phyloP scores from a whole-genome alignment of 306 rosid genomes.

The Ochetophila trinervis region DNA sequence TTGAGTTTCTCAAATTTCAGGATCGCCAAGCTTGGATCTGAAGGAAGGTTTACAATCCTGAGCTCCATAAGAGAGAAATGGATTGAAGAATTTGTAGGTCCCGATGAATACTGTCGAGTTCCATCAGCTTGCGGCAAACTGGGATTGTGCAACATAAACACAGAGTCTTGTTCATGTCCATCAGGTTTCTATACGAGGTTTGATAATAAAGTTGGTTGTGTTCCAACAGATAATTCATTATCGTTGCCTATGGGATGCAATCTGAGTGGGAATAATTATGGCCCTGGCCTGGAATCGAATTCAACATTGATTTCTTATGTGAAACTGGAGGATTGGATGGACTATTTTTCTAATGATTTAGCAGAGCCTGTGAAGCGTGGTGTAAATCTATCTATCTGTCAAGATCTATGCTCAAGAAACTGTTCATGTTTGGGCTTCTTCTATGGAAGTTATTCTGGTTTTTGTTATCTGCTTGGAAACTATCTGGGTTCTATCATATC shows the following conservation, averaged over 20 bases:
- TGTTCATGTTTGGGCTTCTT: conserved; percentile 20
- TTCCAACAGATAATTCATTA: neutral
- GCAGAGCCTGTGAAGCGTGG: conserved; percentile 6
- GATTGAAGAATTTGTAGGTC: conserved; percentile 7
- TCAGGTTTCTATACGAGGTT: neutral
- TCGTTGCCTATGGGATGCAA: conserved; percentile 4
- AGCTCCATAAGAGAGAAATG: neutral
- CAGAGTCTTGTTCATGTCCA: conserved; percentile 6
- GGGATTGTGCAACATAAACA: neutral
- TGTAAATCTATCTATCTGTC: conserved; percentile 2
- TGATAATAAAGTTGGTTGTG: neutral
- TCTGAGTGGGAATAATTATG: neutral
- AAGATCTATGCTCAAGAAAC: conserved; percentile 11
- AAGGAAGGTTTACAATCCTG: neutral
- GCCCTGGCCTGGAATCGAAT: neutral
- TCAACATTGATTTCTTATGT: neutral
- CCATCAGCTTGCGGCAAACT: conserved; percentile 8
- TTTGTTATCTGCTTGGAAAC: conserved; percentile 9
- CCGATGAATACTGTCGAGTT: conserved; percentile 9
- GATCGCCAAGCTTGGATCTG: conserved; percentile 16
- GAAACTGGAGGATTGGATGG: neutral
- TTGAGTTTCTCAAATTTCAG: neutral
- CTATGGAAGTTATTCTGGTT: conserved; percentile 6
- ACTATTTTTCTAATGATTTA: conserved; percentile 12
- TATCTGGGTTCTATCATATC: conserved; percentile 6